A percentile compares a stretch with the other conserved stretches of the same genome.
phyloP scores from a whole-genome alignment of 345 rosid genomes.

The Reutealis trisperma region DNA sequence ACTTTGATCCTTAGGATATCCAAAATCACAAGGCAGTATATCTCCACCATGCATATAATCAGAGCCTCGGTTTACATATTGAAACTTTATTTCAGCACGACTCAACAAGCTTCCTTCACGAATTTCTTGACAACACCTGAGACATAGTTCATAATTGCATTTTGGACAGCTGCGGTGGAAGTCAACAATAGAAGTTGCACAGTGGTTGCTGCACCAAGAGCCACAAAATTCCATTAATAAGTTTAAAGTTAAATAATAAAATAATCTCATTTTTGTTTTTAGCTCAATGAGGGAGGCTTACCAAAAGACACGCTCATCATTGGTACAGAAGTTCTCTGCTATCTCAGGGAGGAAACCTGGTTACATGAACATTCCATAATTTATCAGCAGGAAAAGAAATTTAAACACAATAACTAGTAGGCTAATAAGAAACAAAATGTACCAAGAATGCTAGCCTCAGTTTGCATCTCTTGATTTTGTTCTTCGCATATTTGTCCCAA shows the following conservation, averaged over 20 bases:
- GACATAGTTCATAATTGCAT: constrained; percentile 77
- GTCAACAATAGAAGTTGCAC: constrained; percentile 87
- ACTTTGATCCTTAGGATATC: constrained; percentile 27
- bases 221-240: constrained; percentile 1
- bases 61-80: constrained; percentile 52
- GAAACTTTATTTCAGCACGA: constrained; percentile 46
- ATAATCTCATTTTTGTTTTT: no score
- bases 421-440: constrained; percentile 2
- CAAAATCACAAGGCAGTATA: constrained; percentile 24
- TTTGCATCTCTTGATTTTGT: constrained; percentile 54
- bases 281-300: constrained; percentile 25
- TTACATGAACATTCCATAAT: constrained; percentile 11
- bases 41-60: constrained; percentile 74
- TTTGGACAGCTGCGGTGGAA: constrained; percentile 77
- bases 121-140: constrained; percentile 78
- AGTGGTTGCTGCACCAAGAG: constrained; percentile 62
- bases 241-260: neutral
- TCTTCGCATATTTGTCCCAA: constrained; percentile 49
- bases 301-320: constrained; percentile 85
- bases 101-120: constrained; percentile 46
- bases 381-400: constrained; percentile 18
- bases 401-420: constrained; percentile 6
- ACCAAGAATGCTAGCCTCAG: constrained; percentile 68
- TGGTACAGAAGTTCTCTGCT: constrained; percentile 39
- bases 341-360: constrained; percentile 37